Base-by-base conservation (phyloP, 2,329 filamentous ascomycete genomes). In the Ceratocystis lukuohia region DNA sequence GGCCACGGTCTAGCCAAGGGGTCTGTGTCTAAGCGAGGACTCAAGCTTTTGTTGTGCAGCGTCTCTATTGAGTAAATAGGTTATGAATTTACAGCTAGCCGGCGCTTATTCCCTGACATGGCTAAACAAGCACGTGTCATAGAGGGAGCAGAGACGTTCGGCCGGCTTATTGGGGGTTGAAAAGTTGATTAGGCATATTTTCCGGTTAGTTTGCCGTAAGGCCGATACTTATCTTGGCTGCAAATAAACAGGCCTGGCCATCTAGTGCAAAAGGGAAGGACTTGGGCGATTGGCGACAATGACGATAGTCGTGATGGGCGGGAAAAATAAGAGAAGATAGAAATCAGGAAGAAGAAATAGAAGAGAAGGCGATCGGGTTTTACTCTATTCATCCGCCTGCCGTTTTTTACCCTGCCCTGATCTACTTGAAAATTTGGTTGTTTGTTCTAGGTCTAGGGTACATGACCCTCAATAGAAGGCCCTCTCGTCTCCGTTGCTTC, bases 11-110 rank as follows among this genome's bases (percentile, higher is more conserved):
- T 50, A 20, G 22, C 53, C 25, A 57, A n/a, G 28, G 22, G 53
- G 53, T 57, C 53, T 57, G 53, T 57, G 53, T 33, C 53, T 57
- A 57, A 57, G 53, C 53, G 53, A 57, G 46, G 7, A 30, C 22
- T 57, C 53, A 57, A 57, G 53, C 28, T 57, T 57, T n/a, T 33
- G 48, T 50, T 50, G 22, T n/a, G 20, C n/a, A 50, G 22, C 48
- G 48, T 50, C 20, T 22, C 48, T 22, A 50, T 22, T 5, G n/a
- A 20, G n/a, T 22, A 25, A 22, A 25, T 50, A 10, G 48, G 5
- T 1, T 12, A 22, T 22, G 48, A 50, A 7, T 50, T 50, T 20
- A 8, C 8, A 17, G 22, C 12, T 33, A 12, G 10, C n/a, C n/a
- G 53, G 25, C 53, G 53, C 53, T 57, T 57, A 28, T 57, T 57